Evolutionary conservation across 2,329 filamentous ascomycete species (phyloP), one percentile per base, ranked within the genome.

Genomic region (Stagonosporopsis chrysanthemi): DNA sequence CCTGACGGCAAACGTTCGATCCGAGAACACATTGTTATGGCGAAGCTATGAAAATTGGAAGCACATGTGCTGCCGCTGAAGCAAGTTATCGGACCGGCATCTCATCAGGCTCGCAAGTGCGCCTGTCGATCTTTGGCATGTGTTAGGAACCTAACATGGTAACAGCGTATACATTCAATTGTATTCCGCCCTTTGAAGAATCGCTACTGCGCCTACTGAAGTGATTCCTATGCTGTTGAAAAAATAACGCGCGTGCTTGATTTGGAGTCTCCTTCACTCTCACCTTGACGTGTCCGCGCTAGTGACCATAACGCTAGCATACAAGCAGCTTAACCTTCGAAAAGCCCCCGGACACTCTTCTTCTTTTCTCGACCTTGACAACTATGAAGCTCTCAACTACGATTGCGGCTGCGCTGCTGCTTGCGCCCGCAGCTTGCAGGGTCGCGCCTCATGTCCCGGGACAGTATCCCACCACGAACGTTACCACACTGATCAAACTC

Each of bases 401-500:
- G 28, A 17, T 33, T 23, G 28, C 28, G 7, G 29, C 22, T 12
- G 43, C 19, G 14, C 28, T 35, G n/a, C 28, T 46, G 29, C 19
- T 46, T 15, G 29, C 29, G 19, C 2, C 29, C 17, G 43, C 43
- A 24, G 43, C 43, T 46, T 35, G 43, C 29, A 46, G 31, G 19
- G 12, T 46, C 12, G 43, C 12, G 8, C 39, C 48, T 36, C 29
- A 31, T n/a, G 14, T 39, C 28, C 48, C 40, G 6, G 40, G 15
- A 23, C 40, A 29, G 17, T 17, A 44, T 31, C 35, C 17, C 17
- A 23, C 33, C 23, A 29, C 40, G 15, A 52, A 52, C 17, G 17
- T 38, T 23, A 44, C 40, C 11, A 52, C 48, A 6, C 40, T 44
- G 29, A 31, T 31, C 40, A 52, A 52, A 17, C n/a, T 44, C 15